Evolutionary conservation across 192 early-diverging fungal species (phyloP).

Genomic region (Gonapodya sp.): DNA sequence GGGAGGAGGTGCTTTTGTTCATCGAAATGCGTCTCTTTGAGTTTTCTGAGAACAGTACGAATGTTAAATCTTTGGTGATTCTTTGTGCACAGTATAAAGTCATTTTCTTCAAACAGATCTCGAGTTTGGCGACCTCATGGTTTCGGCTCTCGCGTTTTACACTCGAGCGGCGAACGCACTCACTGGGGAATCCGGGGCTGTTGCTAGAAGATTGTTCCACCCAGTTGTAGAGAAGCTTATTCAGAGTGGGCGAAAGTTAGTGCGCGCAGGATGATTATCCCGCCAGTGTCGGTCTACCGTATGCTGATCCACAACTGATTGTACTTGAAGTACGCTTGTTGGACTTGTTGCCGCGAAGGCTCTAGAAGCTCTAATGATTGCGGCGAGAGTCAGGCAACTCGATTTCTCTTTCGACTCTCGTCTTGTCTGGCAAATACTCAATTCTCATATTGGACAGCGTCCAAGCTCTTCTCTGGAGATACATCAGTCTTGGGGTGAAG

Average conservation of each 20-base stretch:
- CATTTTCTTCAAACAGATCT: not conserved
- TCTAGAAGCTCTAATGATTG: not conserved
- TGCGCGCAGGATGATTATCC: no score
- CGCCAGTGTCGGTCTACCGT: no score
- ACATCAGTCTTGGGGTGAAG: not conserved
- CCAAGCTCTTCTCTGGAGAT: not conserved
- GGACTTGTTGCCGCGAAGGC: not conserved
- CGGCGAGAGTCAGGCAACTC: not conserved
- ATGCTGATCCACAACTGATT: no score
- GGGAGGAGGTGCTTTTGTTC: not conserved
- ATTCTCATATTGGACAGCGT: not conserved
- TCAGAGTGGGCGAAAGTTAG: no score
- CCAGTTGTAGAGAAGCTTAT: no score
- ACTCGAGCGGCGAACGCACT: no score
- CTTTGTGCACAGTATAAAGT: no score
- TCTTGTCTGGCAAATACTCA: not conserved
- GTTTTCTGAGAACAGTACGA: not conserved
- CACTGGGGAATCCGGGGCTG: not conserved
- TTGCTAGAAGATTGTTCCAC: no score
- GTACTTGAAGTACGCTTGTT: not conserved
- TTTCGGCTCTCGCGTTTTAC: not conserved
- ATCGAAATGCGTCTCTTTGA: not conserved
- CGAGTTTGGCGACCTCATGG: not conserved
- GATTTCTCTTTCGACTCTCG: not conserved
- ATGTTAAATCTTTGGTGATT: no score